These are phyloP conservation scores for Puccinia triticina DNA, from an alignment of 1,284 basidiomycete genomes.

Conservation along the genomic window DNA sequence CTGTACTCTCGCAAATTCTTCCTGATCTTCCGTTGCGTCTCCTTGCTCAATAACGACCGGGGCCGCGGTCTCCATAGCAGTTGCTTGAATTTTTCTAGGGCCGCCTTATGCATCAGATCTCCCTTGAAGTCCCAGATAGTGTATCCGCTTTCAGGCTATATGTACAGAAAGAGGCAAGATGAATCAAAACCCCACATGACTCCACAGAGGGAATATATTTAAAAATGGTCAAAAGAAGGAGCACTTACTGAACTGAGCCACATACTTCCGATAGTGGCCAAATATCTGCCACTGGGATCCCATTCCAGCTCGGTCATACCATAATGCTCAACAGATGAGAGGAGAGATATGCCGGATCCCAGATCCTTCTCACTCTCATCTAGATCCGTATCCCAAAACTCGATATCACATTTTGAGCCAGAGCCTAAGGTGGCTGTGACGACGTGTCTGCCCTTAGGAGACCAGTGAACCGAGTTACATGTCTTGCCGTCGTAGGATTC, in stretches of 20 bases:
- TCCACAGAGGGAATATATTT: background rate
- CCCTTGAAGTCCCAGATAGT: conserved; percentile 98
- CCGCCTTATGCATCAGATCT: conserved; percentile 80
- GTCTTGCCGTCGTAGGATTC: conserved; percentile 81
- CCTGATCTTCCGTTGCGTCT: conserved; percentile 83
- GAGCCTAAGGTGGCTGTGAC: conserved; percentile 95
- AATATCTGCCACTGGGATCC: conserved; percentile 94
- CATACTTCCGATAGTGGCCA: conserved; percentile 88
- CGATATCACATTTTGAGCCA: conserved; percentile 91
- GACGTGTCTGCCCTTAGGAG: conserved; percentile 91
- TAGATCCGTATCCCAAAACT: conserved; percentile 97
- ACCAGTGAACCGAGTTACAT: conserved; percentile 96
- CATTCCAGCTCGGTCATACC: conserved; percentile 97
- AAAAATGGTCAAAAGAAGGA: background rate
- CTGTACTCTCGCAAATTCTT: conserved; percentile 91
- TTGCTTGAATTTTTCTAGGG: conserved; percentile 93
- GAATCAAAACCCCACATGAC: background rate
- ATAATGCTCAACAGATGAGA: conserved; percentile 88
- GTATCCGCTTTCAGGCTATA: conserved; percentile 90
- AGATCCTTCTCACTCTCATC: conserved; percentile 70
- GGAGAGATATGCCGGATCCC: conserved; percentile 80
- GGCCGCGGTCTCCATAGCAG: conserved; percentile 97
- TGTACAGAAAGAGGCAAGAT: background rate
- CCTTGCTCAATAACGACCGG: conserved; percentile 79
- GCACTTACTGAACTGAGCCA: conserved; percentile 88